Percentiles rank a stretch among this genome's conserved stretches.
Conservation (phyloP, 2,329 filamentous ascomycete genomes). For the Capronia epimyces region DNA sequence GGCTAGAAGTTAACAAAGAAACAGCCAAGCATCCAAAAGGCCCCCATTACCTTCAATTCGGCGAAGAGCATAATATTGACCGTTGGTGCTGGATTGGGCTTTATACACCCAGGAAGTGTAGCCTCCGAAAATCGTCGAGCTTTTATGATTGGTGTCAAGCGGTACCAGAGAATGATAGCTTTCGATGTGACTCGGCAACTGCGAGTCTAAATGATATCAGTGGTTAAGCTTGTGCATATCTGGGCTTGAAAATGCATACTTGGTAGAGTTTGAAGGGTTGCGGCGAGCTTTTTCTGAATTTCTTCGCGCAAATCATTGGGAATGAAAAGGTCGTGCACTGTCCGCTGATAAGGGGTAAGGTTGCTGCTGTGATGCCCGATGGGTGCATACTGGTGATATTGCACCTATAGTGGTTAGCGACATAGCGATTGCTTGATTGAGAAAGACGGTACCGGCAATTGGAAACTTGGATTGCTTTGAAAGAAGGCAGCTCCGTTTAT, state of each 20-base stretch:
- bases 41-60: constrained; percentile 65
- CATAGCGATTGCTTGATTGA: not conserved
- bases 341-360: constrained; percentile 75
- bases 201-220: constrained; percentile 47
- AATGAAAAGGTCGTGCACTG: constrained; percentile 86
- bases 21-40: not conserved
- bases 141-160: constrained; percentile 77
- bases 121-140: constrained; percentile 66
- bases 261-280: constrained; percentile 75
- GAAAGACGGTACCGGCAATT: constrained; percentile 54
- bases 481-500: constrained; percentile 64
- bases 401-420: constrained; percentile 49
- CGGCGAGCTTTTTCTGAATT: constrained; percentile 80
- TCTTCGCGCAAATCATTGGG: constrained; percentile 82
- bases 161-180: constrained; percentile 90
- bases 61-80: constrained; percentile 78
- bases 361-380: constrained; percentile 77
- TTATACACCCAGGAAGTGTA: constrained; percentile 95
- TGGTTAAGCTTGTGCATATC: constrained; percentile 3
- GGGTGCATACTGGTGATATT: constrained; percentile 91
- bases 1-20: constrained; percentile 5
- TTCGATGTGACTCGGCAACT: constrained; percentile 69
- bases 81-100: constrained; percentile 81
- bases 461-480: constrained; percentile 51
- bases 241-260: constrained; percentile 48